A percentile compares a stretch with the other conserved stretches of the same genome.
These are phyloP conservation scores for Lactifluus echinatus DNA, from an alignment of 768 basidiomycete genomes.

Conservation along the genomic window DNA sequence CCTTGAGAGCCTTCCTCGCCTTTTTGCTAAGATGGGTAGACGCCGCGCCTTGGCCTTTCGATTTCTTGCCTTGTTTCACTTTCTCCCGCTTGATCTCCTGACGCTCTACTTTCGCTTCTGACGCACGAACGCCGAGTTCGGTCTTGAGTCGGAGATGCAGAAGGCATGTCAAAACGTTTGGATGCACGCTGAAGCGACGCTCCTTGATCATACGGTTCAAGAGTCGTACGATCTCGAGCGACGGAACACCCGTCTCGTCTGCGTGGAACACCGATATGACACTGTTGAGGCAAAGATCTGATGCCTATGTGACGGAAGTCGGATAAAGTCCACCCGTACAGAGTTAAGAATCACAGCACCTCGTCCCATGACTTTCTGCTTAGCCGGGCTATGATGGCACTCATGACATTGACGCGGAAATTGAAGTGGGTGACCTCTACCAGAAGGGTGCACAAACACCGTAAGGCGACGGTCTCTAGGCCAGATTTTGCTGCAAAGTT, in stretches of 20 bases:
- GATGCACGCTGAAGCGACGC: constrained; percentile 80
- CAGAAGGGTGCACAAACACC: constrained; percentile 81
- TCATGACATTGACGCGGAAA: constrained; percentile 89
- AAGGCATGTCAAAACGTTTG: constrained; percentile 79
- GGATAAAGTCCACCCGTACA: constrained; percentile 15
- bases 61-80: constrained; percentile 36
- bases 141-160: constrained; percentile 78
- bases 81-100: constrained; percentile 27
- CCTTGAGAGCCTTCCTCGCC: constrained; percentile 73
- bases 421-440: constrained; percentile 91
- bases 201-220: constrained; percentile 96
- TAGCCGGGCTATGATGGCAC: constrained; percentile 70
- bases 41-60: constrained; percentile 30
- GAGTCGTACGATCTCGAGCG: constrained; percentile 82
- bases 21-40: constrained; percentile 88
- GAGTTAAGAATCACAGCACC: constrained; percentile 37
- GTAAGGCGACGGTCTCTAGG: constrained; percentile 60
- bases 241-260: constrained; percentile 72
- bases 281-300: constrained; percentile 76
- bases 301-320: constrained; percentile 44
- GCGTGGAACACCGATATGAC: constrained; percentile 74
- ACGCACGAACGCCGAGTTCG: constrained; percentile 76
- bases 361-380: constrained; percentile 86
- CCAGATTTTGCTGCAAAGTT: constrained; percentile 46
- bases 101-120: constrained; percentile 57